Evolutionary conservation across 257 asterid species (phyloP).

Genomic region (Ilex aquifolium): DNA sequence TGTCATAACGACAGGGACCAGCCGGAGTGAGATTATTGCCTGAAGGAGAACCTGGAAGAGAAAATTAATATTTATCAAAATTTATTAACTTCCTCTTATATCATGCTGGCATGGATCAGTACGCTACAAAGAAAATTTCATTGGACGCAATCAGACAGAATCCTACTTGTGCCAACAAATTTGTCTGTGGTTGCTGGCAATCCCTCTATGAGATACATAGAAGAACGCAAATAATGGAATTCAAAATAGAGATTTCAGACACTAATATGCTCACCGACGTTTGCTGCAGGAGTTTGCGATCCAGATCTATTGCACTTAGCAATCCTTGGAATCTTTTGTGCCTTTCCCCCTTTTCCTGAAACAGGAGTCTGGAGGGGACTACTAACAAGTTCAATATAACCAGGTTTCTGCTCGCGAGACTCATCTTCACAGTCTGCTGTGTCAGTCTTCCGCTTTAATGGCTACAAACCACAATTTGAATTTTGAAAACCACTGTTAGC

Average conservation of each 20-base stretch:
- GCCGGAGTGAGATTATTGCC: constrained; percentile 68
- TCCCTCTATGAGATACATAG: not conserved
- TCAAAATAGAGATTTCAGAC: constrained; percentile 5
- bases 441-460: constrained; percentile 60
- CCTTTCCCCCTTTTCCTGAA: constrained; percentile 67
- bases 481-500: constrained; percentile 14
- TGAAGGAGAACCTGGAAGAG: constrained; percentile 67
- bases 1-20: constrained; percentile 96
- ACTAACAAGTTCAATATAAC: constrained; percentile 24
- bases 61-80: constrained; percentile 11
- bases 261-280: constrained; percentile 52
- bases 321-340: constrained; percentile 64
- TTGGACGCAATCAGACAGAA: not conserved
- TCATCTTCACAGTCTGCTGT: constrained; percentile 40
- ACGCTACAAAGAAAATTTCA: not conserved
- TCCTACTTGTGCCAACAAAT: not conserved
- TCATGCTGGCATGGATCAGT: not conserved
- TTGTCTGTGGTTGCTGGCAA: not conserved
- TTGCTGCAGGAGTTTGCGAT: constrained; percentile 42
- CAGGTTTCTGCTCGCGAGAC: constrained; percentile 38
- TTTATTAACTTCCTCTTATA: constrained; percentile 8
- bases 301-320: constrained; percentile 62
- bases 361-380: constrained; percentile 55
- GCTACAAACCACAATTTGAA: constrained; percentile 23
- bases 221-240: constrained; percentile 2